phyloP scores from a whole-genome alignment of 169 alveolate species.

The Plasmodium knowlesi region DNA sequence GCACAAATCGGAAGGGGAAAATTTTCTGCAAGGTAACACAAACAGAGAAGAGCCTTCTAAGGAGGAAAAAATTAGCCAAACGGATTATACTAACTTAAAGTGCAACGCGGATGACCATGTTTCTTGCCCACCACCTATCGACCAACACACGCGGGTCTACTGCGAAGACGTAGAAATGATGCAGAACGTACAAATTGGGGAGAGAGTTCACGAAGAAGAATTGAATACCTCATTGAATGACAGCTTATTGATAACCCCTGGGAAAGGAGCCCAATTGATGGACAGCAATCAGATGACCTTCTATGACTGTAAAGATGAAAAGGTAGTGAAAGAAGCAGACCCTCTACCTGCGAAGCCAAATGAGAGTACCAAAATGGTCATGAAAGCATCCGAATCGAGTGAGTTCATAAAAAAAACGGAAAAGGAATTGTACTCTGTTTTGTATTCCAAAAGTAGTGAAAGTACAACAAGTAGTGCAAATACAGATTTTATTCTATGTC shows the following conservation, averaged over 20 bases:
- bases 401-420: conserved; percentile 20
- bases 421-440: conserved; percentile 43
- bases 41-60: neutral
- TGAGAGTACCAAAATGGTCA: neutral
- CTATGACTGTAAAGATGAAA: conserved; percentile 58
- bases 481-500: conserved; percentile 37
- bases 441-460: conserved; percentile 66
- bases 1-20: neutral
- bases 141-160: neutral
- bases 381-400: conserved; percentile 18
- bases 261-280: neutral
- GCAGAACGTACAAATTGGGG: neutral
- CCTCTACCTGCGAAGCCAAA: neutral
- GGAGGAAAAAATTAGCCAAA: neutral
- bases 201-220: neutral
- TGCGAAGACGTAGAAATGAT: neutral
- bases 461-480: conserved; percentile 13
- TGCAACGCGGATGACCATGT: neutral
- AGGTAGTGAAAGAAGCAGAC: neutral
- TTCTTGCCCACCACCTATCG: neutral
- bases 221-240: neutral
- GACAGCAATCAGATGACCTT: neutral
- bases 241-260: conserved; percentile 21
- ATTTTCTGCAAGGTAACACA: neutral
- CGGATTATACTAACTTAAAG: neutral